phyloP scores from a whole-genome alignment of 768 basidiomycete genomes.

The Tulasnella sp. region DNA sequence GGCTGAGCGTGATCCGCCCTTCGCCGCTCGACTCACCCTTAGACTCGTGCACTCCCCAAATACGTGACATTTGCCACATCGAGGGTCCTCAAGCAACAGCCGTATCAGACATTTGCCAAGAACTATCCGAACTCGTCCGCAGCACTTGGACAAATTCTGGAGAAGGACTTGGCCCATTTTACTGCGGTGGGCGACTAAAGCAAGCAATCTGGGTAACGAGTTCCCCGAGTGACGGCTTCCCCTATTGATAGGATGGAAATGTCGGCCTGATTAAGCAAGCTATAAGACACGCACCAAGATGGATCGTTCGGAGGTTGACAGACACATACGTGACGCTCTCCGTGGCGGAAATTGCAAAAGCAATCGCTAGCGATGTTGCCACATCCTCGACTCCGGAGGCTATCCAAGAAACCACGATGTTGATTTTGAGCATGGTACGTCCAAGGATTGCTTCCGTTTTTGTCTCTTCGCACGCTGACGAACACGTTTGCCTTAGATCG shows the following conservation, averaged over 20 bases:
- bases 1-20: constrained; percentile 42
- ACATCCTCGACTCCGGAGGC: constrained; percentile 49
- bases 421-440: constrained; percentile 75
- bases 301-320: constrained; percentile 78
- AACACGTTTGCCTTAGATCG: constrained; percentile 18
- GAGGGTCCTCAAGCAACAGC: constrained; percentile 63
- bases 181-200: constrained; percentile 49
- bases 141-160: constrained; percentile 52
- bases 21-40: constrained; percentile 39
- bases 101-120: constrained; percentile 65
- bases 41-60: constrained; percentile 59
- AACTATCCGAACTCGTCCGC: constrained; percentile 63
- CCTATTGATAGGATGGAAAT: constrained; percentile 62
- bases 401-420: constrained; percentile 28
- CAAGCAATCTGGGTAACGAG: background rate
- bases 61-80: constrained; percentile 65
- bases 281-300: constrained; percentile 70
- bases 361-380: constrained; percentile 44
- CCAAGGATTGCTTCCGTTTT: background rate
- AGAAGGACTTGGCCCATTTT: constrained; percentile 62
- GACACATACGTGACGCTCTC: constrained; percentile 81
- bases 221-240: background rate
- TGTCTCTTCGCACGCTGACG: background rate
- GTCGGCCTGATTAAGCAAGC: constrained; percentile 69
- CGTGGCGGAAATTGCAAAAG: constrained; percentile 67